Percentiles rank a stretch among this genome's conserved stretches.
Evolutionary conservation across 2,329 filamentous ascomycete species (phyloP).

Genomic region (Monilinia fructigena): DNA sequence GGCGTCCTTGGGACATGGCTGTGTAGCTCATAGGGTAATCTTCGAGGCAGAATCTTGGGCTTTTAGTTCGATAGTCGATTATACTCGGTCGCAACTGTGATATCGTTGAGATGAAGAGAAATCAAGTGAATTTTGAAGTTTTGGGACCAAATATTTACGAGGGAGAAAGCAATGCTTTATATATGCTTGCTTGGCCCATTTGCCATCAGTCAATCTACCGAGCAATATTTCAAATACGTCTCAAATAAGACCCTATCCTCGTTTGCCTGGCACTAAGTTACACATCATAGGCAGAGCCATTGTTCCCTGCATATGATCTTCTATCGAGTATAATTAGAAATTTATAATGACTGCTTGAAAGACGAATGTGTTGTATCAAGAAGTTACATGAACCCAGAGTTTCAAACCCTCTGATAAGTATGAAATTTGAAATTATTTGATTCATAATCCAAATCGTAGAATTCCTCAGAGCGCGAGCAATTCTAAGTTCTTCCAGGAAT

Average conservation of each 20-base stretch:
- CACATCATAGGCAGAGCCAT: not conserved
- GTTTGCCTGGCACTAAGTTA: not conserved
- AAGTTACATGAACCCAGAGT: too few species aligned
- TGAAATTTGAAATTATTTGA: too few species aligned
- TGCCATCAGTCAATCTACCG: not conserved
- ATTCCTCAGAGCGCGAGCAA: not conserved
- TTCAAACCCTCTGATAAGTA: not conserved
- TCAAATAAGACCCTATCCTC: not conserved
- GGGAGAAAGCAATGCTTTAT: not conserved
- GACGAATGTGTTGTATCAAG: too few species aligned
- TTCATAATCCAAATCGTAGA: too few species aligned
- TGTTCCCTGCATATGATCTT: not conserved
- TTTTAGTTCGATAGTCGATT: not conserved
- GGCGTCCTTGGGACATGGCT: constrained; percentile 2
- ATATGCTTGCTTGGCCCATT: not conserved
- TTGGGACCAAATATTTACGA: not conserved
- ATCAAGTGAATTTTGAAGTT: not conserved
- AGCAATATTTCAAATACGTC: too few species aligned
- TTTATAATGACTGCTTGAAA: not conserved
- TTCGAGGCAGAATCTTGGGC: constrained; percentile 6
- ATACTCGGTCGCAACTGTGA: not conserved
- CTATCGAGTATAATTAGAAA: too few species aligned
- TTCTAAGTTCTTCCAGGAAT: not conserved
- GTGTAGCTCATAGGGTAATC: not conserved
- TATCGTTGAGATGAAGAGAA: not conserved